These are phyloP conservation scores for Polytolypa hystricis DNA, from an alignment of 2,329 filamentous ascomycete genomes.

Conservation along the genomic window DNA sequence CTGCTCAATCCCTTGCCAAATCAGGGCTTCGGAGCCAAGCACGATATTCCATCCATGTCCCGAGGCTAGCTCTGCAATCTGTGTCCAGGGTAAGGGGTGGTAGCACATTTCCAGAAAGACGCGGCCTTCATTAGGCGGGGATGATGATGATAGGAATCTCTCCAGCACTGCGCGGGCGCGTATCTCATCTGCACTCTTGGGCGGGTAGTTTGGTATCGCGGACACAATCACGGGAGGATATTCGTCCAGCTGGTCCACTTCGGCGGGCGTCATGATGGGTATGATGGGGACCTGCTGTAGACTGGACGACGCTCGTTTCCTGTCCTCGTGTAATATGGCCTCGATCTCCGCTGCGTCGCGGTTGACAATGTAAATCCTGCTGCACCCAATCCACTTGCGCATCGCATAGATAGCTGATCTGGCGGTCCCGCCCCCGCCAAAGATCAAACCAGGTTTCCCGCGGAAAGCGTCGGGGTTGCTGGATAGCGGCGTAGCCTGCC, in stretches of 20 bases:
- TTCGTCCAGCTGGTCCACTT: constrained; percentile 41
- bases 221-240: constrained; percentile 58
- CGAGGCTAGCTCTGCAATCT: constrained; percentile 51
- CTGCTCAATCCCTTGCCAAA: constrained; percentile 67
- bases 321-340: constrained; percentile 52
- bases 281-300: constrained; percentile 33
- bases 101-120: constrained; percentile 76
- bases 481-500: constrained; percentile 38
- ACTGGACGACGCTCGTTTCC: constrained; percentile 45
- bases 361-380: constrained; percentile 65
- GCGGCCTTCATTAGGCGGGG: constrained; percentile 46
- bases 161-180: constrained; percentile 44
- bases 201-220: constrained; percentile 67
- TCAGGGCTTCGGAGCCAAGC: constrained; percentile 63
- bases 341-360: constrained; percentile 57
- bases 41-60: constrained; percentile 60
- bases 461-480: constrained; percentile 20
- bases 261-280: constrained; percentile 27
- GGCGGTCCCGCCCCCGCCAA: constrained; percentile 71
- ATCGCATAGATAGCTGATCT: constrained; percentile 66
- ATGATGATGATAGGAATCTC: constrained; percentile 22
- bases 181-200: constrained; percentile 52
- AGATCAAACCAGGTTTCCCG: constrained; percentile 55
- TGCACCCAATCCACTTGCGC: constrained; percentile 56
- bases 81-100: constrained; percentile 59